These are phyloP conservation scores for Rubia peregrina DNA, from an alignment of 305 asterid species.

Conservation along the genomic window DNA sequence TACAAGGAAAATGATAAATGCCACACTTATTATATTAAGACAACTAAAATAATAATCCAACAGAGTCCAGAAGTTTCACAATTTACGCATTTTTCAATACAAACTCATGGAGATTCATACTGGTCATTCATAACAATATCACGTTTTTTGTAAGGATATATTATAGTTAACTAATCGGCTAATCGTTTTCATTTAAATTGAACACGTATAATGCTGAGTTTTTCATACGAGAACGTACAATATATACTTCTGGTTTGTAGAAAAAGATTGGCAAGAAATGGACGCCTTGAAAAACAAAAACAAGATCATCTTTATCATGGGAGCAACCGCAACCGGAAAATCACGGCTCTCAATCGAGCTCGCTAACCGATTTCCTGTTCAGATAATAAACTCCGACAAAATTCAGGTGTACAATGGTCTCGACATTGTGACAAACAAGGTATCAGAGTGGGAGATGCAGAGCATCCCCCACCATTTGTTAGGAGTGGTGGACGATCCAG, in stretches of 20 bases:
- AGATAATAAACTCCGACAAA: constrained; percentile 42
- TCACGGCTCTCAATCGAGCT: constrained; percentile 31
- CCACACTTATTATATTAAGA: no score
- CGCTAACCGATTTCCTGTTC: constrained; percentile 31
- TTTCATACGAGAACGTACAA: no score
- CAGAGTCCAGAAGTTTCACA: no score
- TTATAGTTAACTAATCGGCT: background rate
- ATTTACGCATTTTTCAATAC: no score
- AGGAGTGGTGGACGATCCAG: constrained; percentile 25
- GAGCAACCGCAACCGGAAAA: constrained; percentile 45
- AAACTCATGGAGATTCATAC: background rate
- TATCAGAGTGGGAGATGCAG: constrained; percentile 18
- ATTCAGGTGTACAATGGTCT: constrained; percentile 40
- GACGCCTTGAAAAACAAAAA: background rate
- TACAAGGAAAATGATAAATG: no score
- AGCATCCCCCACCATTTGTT: constrained; percentile 44
- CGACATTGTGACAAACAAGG: constrained; percentile 30
- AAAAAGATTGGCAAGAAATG: background rate
- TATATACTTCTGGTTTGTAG: background rate
- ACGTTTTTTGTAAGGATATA: background rate
- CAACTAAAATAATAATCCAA: no score
- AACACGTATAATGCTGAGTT: no score
- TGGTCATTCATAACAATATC: background rate
- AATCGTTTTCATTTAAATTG: background rate
- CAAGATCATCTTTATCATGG: constrained; percentile 36